Evolutionary conservation across 768 basidiomycete genomes (phyloP).

Genomic region (Mycena venus): DNA sequence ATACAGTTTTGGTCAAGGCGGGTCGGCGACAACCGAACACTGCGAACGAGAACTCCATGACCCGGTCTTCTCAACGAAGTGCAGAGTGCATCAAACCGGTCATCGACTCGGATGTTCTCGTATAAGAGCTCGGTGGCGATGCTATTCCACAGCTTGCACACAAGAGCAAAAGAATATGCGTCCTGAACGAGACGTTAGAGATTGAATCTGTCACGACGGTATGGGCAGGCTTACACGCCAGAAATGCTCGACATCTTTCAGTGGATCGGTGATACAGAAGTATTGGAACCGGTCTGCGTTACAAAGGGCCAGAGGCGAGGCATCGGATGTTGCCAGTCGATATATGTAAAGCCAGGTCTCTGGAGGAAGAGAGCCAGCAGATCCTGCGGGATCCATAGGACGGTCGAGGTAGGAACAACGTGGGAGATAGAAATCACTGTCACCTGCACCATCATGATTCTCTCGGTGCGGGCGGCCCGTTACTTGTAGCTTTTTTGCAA

Average conservation of each 20-base stretch:
- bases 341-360: slow-evolving; percentile 30
- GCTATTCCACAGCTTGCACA: slow-evolving; percentile 25
- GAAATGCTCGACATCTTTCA: no score
- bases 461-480: no score
- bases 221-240: no score
- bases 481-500: no score
- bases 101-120: slow-evolving; percentile 17
- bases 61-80: not conserved
- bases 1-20: slow-evolving; percentile 12
- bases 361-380: slow-evolving; percentile 6
- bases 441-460: no score
- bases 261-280: not conserved
- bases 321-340: slow-evolving; percentile 15
- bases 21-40: slow-evolving; percentile 7
- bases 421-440: no score
- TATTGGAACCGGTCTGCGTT: not conserved
- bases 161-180: slow-evolving; percentile 18
- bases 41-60: slow-evolving; percentile 5
- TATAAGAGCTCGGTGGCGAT: slow-evolving; percentile 13
- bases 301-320: not conserved
- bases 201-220: no score
- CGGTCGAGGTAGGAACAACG: no score
- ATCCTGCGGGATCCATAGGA: no score
- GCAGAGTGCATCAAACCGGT: not conserved
- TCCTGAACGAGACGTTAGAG: no score